phyloP scores from a whole-genome alignment of 768 basidiomycete species.

The Lactarius pseudohatsudake region DNA sequence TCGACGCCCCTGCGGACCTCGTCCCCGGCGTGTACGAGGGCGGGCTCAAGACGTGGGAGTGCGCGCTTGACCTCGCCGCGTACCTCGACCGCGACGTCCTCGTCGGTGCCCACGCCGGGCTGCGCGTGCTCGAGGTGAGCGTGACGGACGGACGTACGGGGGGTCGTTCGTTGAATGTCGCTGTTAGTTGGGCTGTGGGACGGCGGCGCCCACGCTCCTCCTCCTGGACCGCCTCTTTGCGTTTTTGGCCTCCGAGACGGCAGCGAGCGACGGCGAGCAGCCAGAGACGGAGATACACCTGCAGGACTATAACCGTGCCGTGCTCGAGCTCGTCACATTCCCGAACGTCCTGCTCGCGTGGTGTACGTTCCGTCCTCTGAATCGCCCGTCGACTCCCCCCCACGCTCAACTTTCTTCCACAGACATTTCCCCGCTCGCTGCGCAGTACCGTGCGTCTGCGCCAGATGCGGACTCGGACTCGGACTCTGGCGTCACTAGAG shows the following conservation, averaged over 20 bases:
- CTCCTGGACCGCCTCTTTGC: slow-evolving; percentile 61
- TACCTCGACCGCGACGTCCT: slow-evolving; percentile 46
- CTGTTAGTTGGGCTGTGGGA: slow-evolving; percentile 86
- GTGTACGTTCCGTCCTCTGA: slow-evolving; percentile 62
- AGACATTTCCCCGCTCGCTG: slow-evolving; percentile 66
- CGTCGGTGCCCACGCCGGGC: slow-evolving; percentile 41
- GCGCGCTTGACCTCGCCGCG: slow-evolving; percentile 80
- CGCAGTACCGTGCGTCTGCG: slow-evolving; percentile 42
- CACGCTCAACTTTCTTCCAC: slow-evolving; percentile 10
- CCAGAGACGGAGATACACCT: slow-evolving; percentile 61
- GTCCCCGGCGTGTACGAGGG: slow-evolving; percentile 94
- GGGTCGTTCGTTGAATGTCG: not conserved
- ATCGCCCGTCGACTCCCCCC: not conserved
- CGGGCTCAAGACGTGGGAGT: slow-evolving; percentile 98
- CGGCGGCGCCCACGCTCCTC: slow-evolving; percentile 79
- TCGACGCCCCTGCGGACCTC: slow-evolving; percentile 86
- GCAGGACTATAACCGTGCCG: slow-evolving; percentile 90
- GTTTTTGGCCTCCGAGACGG: slow-evolving; percentile 28
- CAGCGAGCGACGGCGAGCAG: not conserved
- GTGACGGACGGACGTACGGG: not conserved
- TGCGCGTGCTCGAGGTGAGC: slow-evolving; percentile 70
- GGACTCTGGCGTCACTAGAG: slow-evolving; percentile 2
- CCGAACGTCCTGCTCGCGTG: slow-evolving; percentile 79
- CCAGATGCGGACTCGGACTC: slow-evolving; percentile 32
- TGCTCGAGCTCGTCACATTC: slow-evolving; percentile 73